Conservation (phyloP, 345 rosid species). For the Trapa bicornis region DNA sequence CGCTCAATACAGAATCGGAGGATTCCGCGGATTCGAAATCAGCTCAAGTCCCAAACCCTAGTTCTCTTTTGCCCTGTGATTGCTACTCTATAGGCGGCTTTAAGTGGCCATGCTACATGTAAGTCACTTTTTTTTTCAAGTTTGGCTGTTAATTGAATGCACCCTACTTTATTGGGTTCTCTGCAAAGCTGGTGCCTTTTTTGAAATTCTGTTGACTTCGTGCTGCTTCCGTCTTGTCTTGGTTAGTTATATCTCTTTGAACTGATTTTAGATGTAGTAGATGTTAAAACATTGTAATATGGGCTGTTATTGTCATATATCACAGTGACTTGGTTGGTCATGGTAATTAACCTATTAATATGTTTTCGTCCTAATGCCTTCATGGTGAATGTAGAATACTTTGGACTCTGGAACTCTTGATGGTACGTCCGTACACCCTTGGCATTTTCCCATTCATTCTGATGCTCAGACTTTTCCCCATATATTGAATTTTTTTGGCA, state of each 20-base stretch:
- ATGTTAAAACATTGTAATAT: background rate
- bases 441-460: background rate
- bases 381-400: background rate
- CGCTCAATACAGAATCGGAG: constrained; percentile 5
- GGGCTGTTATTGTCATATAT: background rate
- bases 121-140: background rate
- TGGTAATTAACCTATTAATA: background rate
- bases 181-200: background rate
- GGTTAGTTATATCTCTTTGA: background rate
- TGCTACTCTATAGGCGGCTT: background rate
- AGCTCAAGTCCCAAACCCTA: constrained; percentile 35
- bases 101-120: background rate
- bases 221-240: background rate
- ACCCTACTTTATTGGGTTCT: background rate
- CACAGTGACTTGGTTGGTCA: background rate
- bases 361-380: background rate
- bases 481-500: background rate
- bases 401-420: background rate
- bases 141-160: constrained; percentile 1
- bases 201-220: constrained; percentile 1
- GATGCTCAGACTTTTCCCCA: background rate
- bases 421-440: background rate
- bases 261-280: background rate
- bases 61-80: constrained; percentile 11
- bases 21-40: background rate